Evolutionary conservation across 306 rosid genomes (phyloP), one percentile per base, ranked within the genome.

Genomic region (Sicyos edulis): DNA sequence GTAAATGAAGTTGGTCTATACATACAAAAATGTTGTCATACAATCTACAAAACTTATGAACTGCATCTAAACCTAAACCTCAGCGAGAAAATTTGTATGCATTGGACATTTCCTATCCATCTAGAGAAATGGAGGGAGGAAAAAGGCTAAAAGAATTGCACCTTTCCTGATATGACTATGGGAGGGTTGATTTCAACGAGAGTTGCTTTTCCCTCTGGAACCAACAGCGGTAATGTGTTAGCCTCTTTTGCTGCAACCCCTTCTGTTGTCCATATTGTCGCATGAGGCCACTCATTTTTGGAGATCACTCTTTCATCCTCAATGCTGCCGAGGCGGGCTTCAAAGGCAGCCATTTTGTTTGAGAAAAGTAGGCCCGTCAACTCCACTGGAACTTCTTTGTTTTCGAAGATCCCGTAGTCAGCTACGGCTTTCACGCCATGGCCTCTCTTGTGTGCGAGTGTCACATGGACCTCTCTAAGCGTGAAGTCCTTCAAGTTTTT

Each of bases 401-500:
- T 76, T 17, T 80, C 82, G 70, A 85, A 87, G 66, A 81, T 45
- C 51, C 95, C 95, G 49, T 88, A 93, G 66, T 84, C 84, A 7
- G 98, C 98, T 21, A 93, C 87, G 0, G 89, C 96, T 63, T 85
- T 89, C 54, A 93, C 81, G 42, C 98, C 97, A 70, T 93, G 98
- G 64, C 97, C 82, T 87, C 89, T 84, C 89, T 88, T 90, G 83
- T 93, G 97, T 64, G 98, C 98, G 64, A 93, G 98, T 61, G 98
- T 93, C 77, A 93, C 84, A 72, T 90, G 97, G 76, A 87, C 96
- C 63, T 56, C 65, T 29, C 34, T 69, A 45, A 86, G 83, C 61
- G 67, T 82, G 24, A 58, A 69, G 78, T 84, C 87, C 68, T 87
- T 45, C 64, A 72, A 70, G 77, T 86, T 79, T 74, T 77, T 79